Evolutionary conservation across 495 filamentous ascomycete genomes (phyloP), one percentile per base, ranked within the genome.

Genomic region (Endocarpon pusillum): DNA sequence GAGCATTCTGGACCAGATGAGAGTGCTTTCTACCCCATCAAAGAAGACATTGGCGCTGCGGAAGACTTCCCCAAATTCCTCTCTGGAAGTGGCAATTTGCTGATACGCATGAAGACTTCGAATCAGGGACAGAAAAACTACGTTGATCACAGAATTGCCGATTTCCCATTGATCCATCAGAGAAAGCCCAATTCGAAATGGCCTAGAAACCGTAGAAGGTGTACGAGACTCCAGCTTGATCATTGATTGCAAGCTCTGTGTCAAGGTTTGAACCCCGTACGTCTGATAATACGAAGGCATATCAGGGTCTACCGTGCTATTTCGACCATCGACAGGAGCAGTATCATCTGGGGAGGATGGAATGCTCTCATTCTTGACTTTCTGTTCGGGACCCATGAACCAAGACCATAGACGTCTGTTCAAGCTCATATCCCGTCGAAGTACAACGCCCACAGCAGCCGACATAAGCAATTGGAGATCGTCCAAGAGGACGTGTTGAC

Each of bases 91-190:
- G 28, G 76, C 59, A 35, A 56, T 49, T 26, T 49, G 45, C 48
- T 85, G 72, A 55, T 82, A 94, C 12, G 55, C 49, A 40, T 75
- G 71, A 28, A 92, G 70, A 39, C 71, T 86, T 47, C 75, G 58
- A 38, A 96, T 69, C n/a, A 83, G 72, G 8, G 85, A 80, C 1
- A 92, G 57, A 46, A 99, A 96, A 8, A 96, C 70, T 19, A 78
- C 73, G 0, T 86, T 80, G 4, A 94, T 75, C 32, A 99, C 73
- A 16, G 85, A 59, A 8, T 80, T 83, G 14, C 89, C 89, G 45
- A 99, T 81, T 47, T 99, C 91, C 85, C 82, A 94, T 19, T 82
- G 71, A 58, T 99, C 89, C 91, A 96, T 94, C 34, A 99, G 57
- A 11, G 91, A 94, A 3, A 94, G 61, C 35, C 82, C 89, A 38